These are phyloP conservation scores for Corylus avellana DNA, from an alignment of 306 rosid species.

Conservation along the genomic window DNA sequence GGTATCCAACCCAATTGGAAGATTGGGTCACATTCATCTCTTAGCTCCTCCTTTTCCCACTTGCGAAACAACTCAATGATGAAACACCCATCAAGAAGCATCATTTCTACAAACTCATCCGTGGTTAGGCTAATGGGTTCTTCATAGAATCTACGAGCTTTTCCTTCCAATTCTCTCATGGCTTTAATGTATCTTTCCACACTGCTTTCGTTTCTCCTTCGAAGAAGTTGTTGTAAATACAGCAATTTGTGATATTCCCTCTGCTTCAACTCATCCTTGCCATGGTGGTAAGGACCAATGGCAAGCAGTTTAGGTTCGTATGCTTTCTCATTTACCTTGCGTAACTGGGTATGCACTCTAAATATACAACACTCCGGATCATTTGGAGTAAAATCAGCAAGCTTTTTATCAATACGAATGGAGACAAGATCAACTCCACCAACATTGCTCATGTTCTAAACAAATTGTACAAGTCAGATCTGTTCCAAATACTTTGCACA, in stretches of 20 bases:
- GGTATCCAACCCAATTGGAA: background rate
- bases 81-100: background rate
- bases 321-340: background rate
- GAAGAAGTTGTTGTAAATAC: background rate
- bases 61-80: background rate
- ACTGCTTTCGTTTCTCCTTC: background rate
- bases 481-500: background rate
- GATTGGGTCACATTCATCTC: background rate
- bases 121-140: background rate
- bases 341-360: background rate
- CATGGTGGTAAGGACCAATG: background rate
- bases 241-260: background rate
- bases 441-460: no score
- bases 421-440: background rate
- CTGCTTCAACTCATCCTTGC: background rate
- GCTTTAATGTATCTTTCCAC: background rate
- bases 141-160: background rate
- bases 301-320: background rate
- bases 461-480: background rate
- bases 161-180: background rate
- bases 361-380: background rate
- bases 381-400: background rate
- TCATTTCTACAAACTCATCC: background rate
- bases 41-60: rapidly evolving
- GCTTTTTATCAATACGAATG: background rate